Conservation (phyloP, 805 yeast genomes). For the Cyberlindnera nakhonratchasimensis region DNA sequence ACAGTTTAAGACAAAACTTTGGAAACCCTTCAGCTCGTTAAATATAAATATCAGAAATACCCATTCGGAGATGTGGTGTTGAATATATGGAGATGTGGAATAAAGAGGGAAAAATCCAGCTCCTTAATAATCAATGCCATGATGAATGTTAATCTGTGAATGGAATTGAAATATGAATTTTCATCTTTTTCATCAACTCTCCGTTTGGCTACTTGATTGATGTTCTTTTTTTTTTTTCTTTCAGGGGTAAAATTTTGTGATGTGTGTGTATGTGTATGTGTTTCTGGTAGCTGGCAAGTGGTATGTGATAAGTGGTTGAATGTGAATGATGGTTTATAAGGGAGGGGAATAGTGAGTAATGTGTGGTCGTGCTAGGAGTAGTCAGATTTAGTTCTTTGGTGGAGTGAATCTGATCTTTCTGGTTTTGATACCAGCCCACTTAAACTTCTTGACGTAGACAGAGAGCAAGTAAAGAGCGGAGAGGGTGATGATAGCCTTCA, state of each 20-base stretch:
- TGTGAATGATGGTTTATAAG: not conserved
- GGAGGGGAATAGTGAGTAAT: not conserved
- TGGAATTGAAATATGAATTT: slow-evolving; percentile 3
- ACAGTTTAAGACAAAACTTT: slow-evolving; percentile 3
- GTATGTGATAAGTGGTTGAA: not conserved
- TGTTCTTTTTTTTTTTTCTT: not conserved
- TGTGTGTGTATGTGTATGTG: slow-evolving; percentile 5
- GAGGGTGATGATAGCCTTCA: slow-evolving; percentile 81
- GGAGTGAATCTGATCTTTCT: slow-evolving; percentile 92
- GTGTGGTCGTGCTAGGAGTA: not conserved
- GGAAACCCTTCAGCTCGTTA: slow-evolving; percentile 13
- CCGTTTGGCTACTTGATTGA: slow-evolving; percentile 3
- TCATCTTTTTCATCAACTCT: not conserved
- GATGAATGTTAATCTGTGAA: slow-evolving; percentile 6
- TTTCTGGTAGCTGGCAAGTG: slow-evolving; percentile 1
- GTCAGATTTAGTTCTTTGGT: slow-evolving; percentile 59
- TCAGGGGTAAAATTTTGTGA: slow-evolving; percentile 2
- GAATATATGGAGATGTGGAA: too few relatives aligned
- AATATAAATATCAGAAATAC: slow-evolving; percentile 13
- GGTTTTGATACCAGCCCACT: slow-evolving; percentile 94
- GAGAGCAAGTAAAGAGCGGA: slow-evolving; percentile 78
- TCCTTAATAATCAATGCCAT: not conserved
- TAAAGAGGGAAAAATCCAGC: too few relatives aligned
- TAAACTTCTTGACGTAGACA: slow-evolving; percentile 94
- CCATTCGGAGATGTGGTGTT: not conserved